Percentiles rank a stretch among this genome's conserved stretches.
Evolutionary conservation across 1,284 basidiomycete species (phyloP).

Genomic region (Amylostereum areolatum): DNA sequence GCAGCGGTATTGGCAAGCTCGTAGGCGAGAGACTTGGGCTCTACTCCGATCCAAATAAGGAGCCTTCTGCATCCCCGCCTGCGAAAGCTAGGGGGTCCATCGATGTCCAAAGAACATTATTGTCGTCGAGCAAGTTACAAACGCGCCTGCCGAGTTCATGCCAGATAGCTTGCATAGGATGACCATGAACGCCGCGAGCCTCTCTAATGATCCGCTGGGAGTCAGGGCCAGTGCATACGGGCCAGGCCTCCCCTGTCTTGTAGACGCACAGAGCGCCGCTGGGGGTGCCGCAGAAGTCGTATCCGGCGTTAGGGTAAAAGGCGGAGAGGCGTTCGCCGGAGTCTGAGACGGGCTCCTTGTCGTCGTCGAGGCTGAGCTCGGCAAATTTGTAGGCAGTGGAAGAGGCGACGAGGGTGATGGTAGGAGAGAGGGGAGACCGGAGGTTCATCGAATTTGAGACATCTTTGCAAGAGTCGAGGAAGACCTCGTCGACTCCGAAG

Average conservation of each 20-base stretch:
- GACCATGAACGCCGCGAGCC: constrained; percentile 5
- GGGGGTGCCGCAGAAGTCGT: constrained; percentile 7
- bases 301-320: constrained; percentile 2
- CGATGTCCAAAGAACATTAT: constrained; percentile 10
- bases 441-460: too few relatives aligned
- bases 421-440: too few relatives aligned
- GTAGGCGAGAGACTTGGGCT: constrained; percentile 10
- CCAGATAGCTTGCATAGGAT: constrained; percentile 5
- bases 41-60: constrained; percentile 12
- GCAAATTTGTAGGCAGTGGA: too few relatives aligned
- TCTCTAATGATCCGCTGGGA: constrained; percentile 6
- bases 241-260: constrained; percentile 7
- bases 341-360: constrained; percentile 3
- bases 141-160: background rate
- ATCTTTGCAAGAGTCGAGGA: too few relatives aligned
- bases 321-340: constrained; percentile 5
- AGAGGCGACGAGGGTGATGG: too few relatives aligned
- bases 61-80: constrained; percentile 6
- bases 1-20: constrained; percentile 6
- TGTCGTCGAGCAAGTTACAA: constrained; percentile 1
- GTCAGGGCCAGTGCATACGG: constrained; percentile 4
- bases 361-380: too few relatives aligned
- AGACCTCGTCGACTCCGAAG: too few relatives aligned
- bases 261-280: constrained; percentile 10
- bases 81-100: constrained; percentile 15